A percentile compares a stretch with the other conserved stretches of the same genome.
phyloP scores from a whole-genome alignment of 83 land plant genomes.

The Thuja plicata region DNA sequence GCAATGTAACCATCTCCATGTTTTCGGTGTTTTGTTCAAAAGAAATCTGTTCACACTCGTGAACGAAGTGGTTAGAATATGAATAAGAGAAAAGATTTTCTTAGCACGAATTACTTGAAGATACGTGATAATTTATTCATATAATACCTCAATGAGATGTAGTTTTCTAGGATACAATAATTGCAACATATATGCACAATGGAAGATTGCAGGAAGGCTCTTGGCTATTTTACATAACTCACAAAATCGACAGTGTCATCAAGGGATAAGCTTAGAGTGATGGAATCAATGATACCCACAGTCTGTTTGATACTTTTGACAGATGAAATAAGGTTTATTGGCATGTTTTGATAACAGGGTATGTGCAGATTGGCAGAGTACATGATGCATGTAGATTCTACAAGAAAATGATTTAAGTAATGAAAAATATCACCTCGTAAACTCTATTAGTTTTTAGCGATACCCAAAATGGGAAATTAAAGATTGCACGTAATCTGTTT shows the following conservation, averaged over 20 bases:
- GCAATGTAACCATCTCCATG: neutral
- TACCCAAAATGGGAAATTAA: neutral
- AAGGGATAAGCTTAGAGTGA: neutral
- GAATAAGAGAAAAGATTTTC: neutral
- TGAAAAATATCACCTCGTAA: neutral
- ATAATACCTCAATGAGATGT: neutral
- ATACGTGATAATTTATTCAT: neutral
- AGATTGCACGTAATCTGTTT: neutral
- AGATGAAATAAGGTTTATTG: slow-evolving; percentile 12
- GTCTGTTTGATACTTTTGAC: neutral
- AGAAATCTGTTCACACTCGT: neutral
- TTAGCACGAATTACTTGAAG: neutral
- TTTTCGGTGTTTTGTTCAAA: neutral
- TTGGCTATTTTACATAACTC: neutral
- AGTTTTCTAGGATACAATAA: neutral
- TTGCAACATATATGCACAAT: neutral
- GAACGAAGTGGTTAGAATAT: too few relatives aligned
- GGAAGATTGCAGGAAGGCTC: neutral
- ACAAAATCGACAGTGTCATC: neutral
- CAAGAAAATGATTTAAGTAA: neutral
- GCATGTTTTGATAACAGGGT: slow-evolving; percentile 13
- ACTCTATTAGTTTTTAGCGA: neutral
- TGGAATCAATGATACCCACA: neutral
- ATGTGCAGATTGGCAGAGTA: slow-evolving; percentile 10
- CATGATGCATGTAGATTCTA: neutral